phyloP scores from a whole-genome alignment of 495 filamentous ascomycete species.

The Peziza echinospora region DNA sequence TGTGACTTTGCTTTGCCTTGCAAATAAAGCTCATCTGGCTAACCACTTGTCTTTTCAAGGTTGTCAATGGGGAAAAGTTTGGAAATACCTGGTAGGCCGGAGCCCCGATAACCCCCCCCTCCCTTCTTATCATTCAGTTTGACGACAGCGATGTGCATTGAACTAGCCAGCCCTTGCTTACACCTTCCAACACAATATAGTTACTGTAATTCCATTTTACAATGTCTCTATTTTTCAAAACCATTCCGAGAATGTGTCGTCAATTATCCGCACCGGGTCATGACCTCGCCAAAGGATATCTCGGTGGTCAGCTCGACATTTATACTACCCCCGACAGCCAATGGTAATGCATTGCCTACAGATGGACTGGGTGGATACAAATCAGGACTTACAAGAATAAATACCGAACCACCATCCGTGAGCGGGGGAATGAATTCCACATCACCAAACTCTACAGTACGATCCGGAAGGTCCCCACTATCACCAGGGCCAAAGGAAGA shows the following conservation, averaged over 20 bases:
- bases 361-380: background rate
- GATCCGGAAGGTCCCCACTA: background rate
- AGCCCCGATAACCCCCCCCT: conserved; percentile 9
- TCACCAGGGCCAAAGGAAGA: conserved; percentile 15
- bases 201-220: conserved; percentile 94
- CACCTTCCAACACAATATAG: conserved; percentile 24
- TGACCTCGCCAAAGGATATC: background rate
- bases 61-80: conserved; percentile 33
- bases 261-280: conserved; percentile 51
- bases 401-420: conserved; percentile 21
- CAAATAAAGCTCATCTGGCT: conserved; percentile 5
- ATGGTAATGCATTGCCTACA: conserved; percentile 24
- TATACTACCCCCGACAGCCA: conserved; percentile 23
- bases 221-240: conserved; percentile 87
- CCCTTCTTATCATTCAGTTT: background rate
- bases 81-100: conserved; percentile 78
- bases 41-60: background rate
- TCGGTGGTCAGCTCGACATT: conserved; percentile 24
- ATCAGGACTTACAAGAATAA: conserved; percentile 22
- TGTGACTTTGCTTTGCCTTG: too few relatives aligned
- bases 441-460: background rate
- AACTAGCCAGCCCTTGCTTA: too few relatives aligned
- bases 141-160: too few relatives aligned
- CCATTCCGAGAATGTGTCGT: conserved; percentile 90
- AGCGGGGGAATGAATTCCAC: background rate